Base-by-base conservation (phyloP, 2,329 filamentous ascomycete genomes). In the Triangularia setosa region DNA sequence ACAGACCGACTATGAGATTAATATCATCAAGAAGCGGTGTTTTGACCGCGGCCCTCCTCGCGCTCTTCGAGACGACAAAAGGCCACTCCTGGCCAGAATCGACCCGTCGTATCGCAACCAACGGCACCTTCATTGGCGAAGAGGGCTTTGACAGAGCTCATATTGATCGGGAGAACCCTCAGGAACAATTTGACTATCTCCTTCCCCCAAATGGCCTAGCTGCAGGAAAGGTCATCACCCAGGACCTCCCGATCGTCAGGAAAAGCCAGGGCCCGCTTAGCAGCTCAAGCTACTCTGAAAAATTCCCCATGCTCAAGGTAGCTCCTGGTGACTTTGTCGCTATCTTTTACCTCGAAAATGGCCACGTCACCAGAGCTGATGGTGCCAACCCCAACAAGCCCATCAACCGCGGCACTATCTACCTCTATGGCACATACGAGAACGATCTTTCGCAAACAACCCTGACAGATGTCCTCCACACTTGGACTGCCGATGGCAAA, bases 51-150 rank as follows among this genome's bases (percentile, higher is more conserved):
- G 63, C 62, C 27, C 56, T 70, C 24, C 67, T 78, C 25, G 72
- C 78, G 44, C 67, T 79, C 57, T 69, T 69, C 5, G 68, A 71
- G 58, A 68, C 72, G 5, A 75, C 72, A 33, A 69, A 69, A 25
- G 88, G 86, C 35, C 94, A 97, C 77, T 90, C 87, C 18, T 97
- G 93, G 93, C 84, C 94, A 57, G 93, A 97, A 77, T 81, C 89
- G 71, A 81, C 94, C 58, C 85, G 82, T 67, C 86, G 87, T 64
- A 87, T 97, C 74, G 85, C 87, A 61, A 75, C 85, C 27, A 90
- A 92, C 71, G 93, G 93, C 62, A 86, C 86, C 33, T 92, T 93
- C 74, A 79, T 88, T 21, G 90, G 90, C 27, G 75, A 83, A 7
- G 80, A 85, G 24, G 94, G 94, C 30, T 97, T 89, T 74, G 80